Evolutionary conservation across 768 basidiomycete genomes (phyloP).

Genomic region (Tubosaeta brunneosetosa): DNA sequence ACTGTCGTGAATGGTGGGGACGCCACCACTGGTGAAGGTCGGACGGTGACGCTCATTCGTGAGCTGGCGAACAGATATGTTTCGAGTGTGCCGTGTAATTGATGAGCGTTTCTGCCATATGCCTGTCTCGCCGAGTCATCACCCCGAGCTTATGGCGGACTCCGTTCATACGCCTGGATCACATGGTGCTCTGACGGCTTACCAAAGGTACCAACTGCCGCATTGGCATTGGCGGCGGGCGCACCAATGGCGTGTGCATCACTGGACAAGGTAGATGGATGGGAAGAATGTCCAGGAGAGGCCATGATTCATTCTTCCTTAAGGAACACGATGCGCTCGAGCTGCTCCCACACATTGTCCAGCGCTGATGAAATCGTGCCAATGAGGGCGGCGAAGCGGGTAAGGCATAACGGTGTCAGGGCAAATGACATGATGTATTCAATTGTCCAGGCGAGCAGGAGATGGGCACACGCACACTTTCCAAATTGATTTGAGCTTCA

Average conservation of each 20-base stretch:
- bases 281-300: constrained; percentile 19
- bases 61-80: constrained; percentile 85
- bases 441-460: constrained; percentile 9
- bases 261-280: constrained; percentile 16
- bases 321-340: constrained; percentile 58
- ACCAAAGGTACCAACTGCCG: neutral
- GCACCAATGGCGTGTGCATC: neutral
- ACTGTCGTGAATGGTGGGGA: constrained; percentile 69
- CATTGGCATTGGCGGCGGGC: neutral
- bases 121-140: neutral
- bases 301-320: constrained; percentile 33
- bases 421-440: constrained; percentile 50
- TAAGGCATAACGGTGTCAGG: constrained; percentile 64
- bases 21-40: constrained; percentile 54
- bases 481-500: too few species aligned
- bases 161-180: constrained; percentile 67
- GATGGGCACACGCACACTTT: constrained; percentile 1
- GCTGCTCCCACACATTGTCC: constrained; percentile 63
- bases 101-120: constrained; percentile 46
- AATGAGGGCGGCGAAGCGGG: constrained; percentile 69
- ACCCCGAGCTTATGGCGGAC: constrained; percentile 70
- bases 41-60: constrained; percentile 57
- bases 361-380: constrained; percentile 65
- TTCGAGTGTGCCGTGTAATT: constrained; percentile 80
- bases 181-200: constrained; percentile 41